These are phyloP conservation scores for Talaromyces sp. DNA, from an alignment of 2,329 filamentous ascomycete species.

Conservation along the genomic window DNA sequence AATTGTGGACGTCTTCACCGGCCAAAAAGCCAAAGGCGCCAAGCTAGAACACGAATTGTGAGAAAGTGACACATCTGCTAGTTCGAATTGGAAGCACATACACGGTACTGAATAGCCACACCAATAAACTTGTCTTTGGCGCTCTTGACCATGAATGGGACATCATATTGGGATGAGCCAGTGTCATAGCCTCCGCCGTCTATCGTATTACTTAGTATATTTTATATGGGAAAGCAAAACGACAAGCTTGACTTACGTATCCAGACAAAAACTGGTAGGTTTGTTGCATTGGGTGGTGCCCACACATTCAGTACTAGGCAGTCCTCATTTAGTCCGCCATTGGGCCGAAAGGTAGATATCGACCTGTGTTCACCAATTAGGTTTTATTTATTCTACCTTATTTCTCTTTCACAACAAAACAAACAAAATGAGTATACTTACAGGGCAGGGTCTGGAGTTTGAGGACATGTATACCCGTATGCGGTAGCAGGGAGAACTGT, in stretches of 20 bases:
- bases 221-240: background rate
- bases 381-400: slow-evolving; percentile 11
- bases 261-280: slow-evolving; percentile 28
- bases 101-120: slow-evolving; percentile 47
- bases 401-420: background rate
- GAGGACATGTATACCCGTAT: slow-evolving; percentile 27
- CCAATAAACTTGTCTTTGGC: slow-evolving; percentile 44
- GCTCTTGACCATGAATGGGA: slow-evolving; percentile 37
- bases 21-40: slow-evolving; percentile 40
- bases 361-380: background rate
- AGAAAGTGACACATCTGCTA: background rate
- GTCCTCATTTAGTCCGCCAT: slow-evolving; percentile 16
- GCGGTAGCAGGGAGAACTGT: slow-evolving; percentile 19
- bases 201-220: background rate
- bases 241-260: slow-evolving; percentile 16
- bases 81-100: slow-evolving; percentile 18
- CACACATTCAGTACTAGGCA: slow-evolving; percentile 33
- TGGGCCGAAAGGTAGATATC: background rate
- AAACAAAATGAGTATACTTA: background rate
- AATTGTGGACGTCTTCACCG: slow-evolving; percentile 36
- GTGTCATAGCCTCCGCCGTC: slow-evolving; percentile 30
- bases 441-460: slow-evolving; percentile 14
- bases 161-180: slow-evolving; percentile 32
- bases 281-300: slow-evolving; percentile 18
- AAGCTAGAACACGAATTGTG: background rate